Conservation (phyloP, 495 filamentous ascomycete genomes). For the Darksidea phi region DNA sequence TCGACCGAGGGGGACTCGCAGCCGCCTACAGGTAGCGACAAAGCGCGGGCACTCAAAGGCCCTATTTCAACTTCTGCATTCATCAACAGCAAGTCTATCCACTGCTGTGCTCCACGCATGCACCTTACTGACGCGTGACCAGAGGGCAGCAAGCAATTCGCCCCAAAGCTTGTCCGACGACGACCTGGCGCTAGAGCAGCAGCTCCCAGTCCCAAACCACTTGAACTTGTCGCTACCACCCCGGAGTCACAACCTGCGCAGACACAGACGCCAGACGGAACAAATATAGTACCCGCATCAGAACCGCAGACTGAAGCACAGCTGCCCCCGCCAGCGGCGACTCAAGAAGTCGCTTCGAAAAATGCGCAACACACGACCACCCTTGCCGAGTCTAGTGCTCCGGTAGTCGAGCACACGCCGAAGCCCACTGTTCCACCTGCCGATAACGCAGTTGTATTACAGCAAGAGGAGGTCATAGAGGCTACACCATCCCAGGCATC, state of each 20-base stretch:
- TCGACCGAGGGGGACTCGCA: neutral
- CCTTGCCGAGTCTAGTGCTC: neutral
- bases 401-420: neutral
- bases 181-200: no score
- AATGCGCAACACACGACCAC: neutral
- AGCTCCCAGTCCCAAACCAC: no score
- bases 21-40: neutral
- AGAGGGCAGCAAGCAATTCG: no score
- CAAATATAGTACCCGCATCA: neutral
- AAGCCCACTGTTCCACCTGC: neutral
- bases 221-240: no score
- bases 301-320: slow-evolving; percentile 8
- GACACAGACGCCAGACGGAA: neutral
- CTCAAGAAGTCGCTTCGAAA: slow-evolving; percentile 10
- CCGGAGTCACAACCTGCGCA: no score
- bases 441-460: neutral
- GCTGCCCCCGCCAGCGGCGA: slow-evolving; percentile 15
- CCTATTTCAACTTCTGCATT: neutral
- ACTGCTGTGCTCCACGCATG: no score
- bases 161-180: no score
- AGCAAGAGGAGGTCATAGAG: neutral
- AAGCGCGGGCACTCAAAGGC: neutral
- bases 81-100: neutral
- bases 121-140: no score
- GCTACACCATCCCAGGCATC: neutral